These are phyloP conservation scores for Mortierella sp. DNA, from an alignment of 371 early-diverging fungal species.

Conservation along the genomic window DNA sequence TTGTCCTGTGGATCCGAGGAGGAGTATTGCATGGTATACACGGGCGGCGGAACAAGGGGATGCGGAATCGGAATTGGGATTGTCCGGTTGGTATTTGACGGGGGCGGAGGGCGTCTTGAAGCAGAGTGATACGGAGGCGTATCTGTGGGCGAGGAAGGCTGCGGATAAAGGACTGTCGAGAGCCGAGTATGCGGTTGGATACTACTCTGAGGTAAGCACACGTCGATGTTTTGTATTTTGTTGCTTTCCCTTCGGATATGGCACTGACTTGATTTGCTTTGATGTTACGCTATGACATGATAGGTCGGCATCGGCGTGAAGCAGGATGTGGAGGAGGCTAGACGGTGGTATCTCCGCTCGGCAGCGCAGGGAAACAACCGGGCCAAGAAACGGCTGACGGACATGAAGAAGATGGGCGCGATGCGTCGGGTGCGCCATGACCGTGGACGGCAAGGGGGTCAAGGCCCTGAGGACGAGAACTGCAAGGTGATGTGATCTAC, in stretches of 20 bases:
- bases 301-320: constrained; percentile 77
- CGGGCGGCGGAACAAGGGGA: constrained; percentile 91
- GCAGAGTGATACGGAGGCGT: constrained; percentile 87
- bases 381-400: constrained; percentile 79
- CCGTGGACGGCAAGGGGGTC: constrained; percentile 32
- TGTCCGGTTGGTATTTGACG: constrained; percentile 93
- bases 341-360: constrained; percentile 81
- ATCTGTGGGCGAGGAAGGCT: constrained; percentile 88
- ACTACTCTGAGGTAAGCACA: constrained; percentile 74
- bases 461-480: constrained; percentile 47
- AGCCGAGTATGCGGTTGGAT: constrained; percentile 93
- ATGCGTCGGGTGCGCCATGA: constrained; percentile 43
- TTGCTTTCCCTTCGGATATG: background rate
- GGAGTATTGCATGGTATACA: constrained; percentile 97
- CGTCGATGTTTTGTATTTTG: background rate
- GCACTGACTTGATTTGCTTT: no score
- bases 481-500: constrained; percentile 53
- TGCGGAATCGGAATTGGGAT: constrained; percentile 83
- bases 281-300: background rate
- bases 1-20: constrained; percentile 89
- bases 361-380: constrained; percentile 80
- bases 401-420: constrained; percentile 75
- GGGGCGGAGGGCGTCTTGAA: constrained; percentile 83
- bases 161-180: constrained; percentile 86
- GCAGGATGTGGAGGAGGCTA: constrained; percentile 77